Percentiles rank a stretch among this genome's conserved stretches.
These are phyloP conservation scores for Neurospora pannonica DNA, from an alignment of 495 filamentous ascomycete species.

Conservation along the genomic window DNA sequence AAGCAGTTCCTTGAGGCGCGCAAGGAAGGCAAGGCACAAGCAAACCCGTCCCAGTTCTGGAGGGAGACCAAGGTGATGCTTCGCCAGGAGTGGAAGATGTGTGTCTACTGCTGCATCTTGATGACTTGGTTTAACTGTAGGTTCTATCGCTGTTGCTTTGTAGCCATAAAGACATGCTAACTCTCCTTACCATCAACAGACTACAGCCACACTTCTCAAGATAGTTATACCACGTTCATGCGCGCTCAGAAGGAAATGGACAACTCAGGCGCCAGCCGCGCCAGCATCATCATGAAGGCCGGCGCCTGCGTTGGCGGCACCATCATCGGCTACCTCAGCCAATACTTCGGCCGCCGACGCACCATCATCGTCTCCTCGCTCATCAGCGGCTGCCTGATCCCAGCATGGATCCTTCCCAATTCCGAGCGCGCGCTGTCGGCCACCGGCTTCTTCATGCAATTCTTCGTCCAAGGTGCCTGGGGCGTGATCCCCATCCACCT, in stretches of 20 bases:
- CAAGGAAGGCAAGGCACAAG: conserved; percentile 37
- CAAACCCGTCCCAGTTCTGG: conserved; percentile 47
- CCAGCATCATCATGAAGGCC: conserved; percentile 62
- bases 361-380: conserved; percentile 53
- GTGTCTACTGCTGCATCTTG: conserved; percentile 58
- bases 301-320: conserved; percentile 68
- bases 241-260: conserved; percentile 53
- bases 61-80: conserved; percentile 53
- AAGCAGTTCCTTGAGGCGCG: conserved; percentile 60
- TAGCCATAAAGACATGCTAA: conserved; percentile 1
- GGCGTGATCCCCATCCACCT: conserved; percentile 72
- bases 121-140: conserved; percentile 56
- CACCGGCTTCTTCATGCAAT: conserved; percentile 67
- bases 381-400: conserved; percentile 50
- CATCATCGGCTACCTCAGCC: conserved; percentile 60
- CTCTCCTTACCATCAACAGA: conserved; percentile 26
- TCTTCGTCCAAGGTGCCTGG: conserved; percentile 71
- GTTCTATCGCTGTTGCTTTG: not conserved
- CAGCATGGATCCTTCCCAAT: conserved; percentile 61
- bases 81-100: conserved; percentile 59
- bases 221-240: conserved; percentile 73
- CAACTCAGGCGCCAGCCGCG: conserved; percentile 52
- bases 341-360: conserved; percentile 58
- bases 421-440: conserved; percentile 49
- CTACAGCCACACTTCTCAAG: conserved; percentile 60